Evolutionary conservation across 129 eudicot species (phyloP).

Genomic region (Heracleum sosnowskyi): DNA sequence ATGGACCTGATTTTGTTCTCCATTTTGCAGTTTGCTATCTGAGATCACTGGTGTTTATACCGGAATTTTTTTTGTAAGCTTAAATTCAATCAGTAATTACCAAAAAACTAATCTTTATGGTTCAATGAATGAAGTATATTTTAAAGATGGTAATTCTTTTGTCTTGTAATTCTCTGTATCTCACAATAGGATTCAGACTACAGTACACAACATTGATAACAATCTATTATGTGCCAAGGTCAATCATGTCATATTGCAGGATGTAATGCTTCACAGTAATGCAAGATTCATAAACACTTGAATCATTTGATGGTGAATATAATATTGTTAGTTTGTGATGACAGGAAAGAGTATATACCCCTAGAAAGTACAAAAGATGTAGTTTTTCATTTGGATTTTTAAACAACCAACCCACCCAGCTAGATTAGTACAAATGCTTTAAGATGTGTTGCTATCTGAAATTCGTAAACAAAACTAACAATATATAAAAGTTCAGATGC

Average conservation of each 20-base stretch:
- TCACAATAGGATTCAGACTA: background rate
- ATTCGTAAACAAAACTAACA: background rate
- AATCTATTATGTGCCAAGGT: background rate
- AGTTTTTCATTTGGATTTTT: background rate
- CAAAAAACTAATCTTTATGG: background rate
- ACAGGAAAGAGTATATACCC: background rate
- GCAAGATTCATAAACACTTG: background rate
- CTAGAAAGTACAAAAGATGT: background rate
- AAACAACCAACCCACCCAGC: background rate
- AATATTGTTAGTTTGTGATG: too few relatives aligned
- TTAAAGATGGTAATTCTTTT: background rate
- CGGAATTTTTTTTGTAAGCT: background rate
- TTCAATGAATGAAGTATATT: background rate
- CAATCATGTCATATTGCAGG: background rate
- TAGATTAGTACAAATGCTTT: background rate
- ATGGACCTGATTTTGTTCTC: background rate
- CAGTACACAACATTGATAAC: background rate
- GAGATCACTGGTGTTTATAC: background rate
- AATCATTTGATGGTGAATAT: background rate
- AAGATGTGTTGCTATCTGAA: background rate
- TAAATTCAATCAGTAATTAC: background rate
- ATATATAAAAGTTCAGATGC: slow-evolving; percentile 11
- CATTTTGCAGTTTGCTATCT: slow-evolving; percentile 1
- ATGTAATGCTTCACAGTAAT: background rate
- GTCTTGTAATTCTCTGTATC: background rate